phyloP scores from a whole-genome alignment of 2,329 filamentous ascomycete species.

The Sclerotinia trifoliorum region DNA sequence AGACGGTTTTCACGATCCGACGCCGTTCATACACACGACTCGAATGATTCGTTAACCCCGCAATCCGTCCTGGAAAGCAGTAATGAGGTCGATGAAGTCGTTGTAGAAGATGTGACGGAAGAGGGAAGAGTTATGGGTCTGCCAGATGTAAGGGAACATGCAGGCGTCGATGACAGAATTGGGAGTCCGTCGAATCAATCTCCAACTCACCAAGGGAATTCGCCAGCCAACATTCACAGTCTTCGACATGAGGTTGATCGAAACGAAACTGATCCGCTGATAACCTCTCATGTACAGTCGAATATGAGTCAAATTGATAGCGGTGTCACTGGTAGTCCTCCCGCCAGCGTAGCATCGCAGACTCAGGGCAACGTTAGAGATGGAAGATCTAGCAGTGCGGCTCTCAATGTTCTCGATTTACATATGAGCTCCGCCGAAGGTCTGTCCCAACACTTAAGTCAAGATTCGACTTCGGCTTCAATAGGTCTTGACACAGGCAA shows the following conservation, averaged over 20 bases:
- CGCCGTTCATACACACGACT: slow-evolving; percentile 39
- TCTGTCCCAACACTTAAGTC: slow-evolving; percentile 32
- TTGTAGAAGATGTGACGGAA: slow-evolving; percentile 28
- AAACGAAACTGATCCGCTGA: background rate
- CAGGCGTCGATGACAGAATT: slow-evolving; percentile 17
- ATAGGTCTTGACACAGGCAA: slow-evolving; percentile 29
- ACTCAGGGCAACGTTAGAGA: slow-evolving; percentile 32
- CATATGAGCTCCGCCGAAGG: slow-evolving; percentile 34
- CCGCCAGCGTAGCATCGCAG: slow-evolving; percentile 31
- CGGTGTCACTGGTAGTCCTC: slow-evolving; percentile 35
- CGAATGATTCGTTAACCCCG: slow-evolving; percentile 38
- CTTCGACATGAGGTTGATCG: background rate
- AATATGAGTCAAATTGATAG: slow-evolving; percentile 30
- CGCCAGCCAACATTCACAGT: background rate
- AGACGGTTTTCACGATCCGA: slow-evolving; percentile 55
- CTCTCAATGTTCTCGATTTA: slow-evolving; percentile 15
- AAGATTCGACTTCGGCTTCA: slow-evolving; percentile 25
- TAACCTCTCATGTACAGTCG: slow-evolving; percentile 22
- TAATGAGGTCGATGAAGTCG: slow-evolving; percentile 26
- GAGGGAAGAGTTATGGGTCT: slow-evolving; percentile 3
- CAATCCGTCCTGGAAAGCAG: slow-evolving; percentile 24
- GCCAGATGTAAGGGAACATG: background rate
- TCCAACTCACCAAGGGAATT: slow-evolving; percentile 29
- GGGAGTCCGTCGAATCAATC: slow-evolving; percentile 26
- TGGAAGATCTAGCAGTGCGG: slow-evolving; percentile 24